Evolutionary conservation across 148 eudicot genomes (phyloP), one percentile per base, ranked within the genome.

Genomic region (Hydrangea macrophylla): DNA sequence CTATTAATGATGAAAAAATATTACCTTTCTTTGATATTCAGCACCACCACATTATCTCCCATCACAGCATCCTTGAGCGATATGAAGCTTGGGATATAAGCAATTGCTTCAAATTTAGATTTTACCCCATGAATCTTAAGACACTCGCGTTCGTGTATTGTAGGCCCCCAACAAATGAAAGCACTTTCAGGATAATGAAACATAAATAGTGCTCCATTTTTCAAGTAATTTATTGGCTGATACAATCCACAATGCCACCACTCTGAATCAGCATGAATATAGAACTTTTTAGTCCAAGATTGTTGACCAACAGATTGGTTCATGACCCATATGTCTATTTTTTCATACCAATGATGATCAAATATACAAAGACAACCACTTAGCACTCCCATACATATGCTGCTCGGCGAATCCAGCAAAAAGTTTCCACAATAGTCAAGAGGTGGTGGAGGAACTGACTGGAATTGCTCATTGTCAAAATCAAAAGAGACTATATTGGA

Each of bases 221-320:
- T 60, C 2, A 35, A 36, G 57, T 44, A 56, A 24, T 66, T 69
- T 44, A 58, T 31, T 20, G 78, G 78, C 57, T 7, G 54, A 48
- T 61, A 55, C 31, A 3, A 10, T 7, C 62, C 37, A 18, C 22
- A 25, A 28, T 20, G 30, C 10, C 18, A 30, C 6, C 24, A 27
- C 58, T 42, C 42, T 1, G 11, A 9, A 23, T 9, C 18, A 2
- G 64, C 55, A 55, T 68, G 63, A 24, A 69, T 33, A 13, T 33
- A 44, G 25, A 54, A 55, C 10, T 68, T 55, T 27, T 30, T 62
- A 27, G 45, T 75, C 78, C 78, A 75, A 58, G 73, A 68, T 6
- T 57, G 56, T 32, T 42, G 36, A 68, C 25, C 62, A n/a, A 69
- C 78, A 18, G 68, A 25, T 13, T 69, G 31, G 23, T 56, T 57